Evolutionary conservation across 495 filamentous ascomycete species (phyloP), one percentile per base, ranked within the genome.

Genomic region (Trichoderma parareesei): DNA sequence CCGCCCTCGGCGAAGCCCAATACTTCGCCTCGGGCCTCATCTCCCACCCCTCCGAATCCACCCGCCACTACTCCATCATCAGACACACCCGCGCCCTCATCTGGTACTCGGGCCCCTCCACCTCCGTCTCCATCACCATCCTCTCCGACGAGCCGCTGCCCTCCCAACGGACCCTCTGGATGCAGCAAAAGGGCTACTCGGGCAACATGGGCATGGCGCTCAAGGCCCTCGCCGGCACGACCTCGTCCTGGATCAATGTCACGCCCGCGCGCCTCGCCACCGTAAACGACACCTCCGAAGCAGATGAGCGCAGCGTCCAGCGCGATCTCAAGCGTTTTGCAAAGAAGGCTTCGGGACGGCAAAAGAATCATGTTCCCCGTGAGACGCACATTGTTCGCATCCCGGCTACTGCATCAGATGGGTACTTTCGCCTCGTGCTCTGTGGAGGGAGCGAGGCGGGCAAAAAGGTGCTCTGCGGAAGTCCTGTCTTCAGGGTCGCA

Each of bases 191-290:
- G 62, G 87, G 87, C 18, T 89, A 82, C 79, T 82, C 82, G 0
- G 87, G 87, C 8, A 87, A 88, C 67, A 83, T 84, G 18, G 87
- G 87, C 27, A 88, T 89, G 86, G 78, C 80, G 35, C 74, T 85
- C 40, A 88, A 87, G 69, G 79, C 85, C 2, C 68, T 88, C 9
- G 69, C 88, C 16, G 80, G 81, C 18, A 72, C 80, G 0, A 82
- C 80, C 46, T 74, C 79, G 18, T 76, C 75, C 72, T 89, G 87
- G 87, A 69, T 89, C 2, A 78, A 89, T 64, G 86, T 89, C 4
- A 88, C 87, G 0, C 87, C 87, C 0, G 71, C 78, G 2, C 71
- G 77, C 7, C 74, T 77, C n/a, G 71, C 82, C 0, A 66, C 70
- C 10, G 66, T 79, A 0, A 72, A 78, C 3, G 81, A 84, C 63